Percentiles rank a stretch among this genome's conserved stretches.
These are phyloP conservation scores for Backusella australiensis DNA, from an alignment of 192 early-diverging fungal species.

Conservation along the genomic window DNA sequence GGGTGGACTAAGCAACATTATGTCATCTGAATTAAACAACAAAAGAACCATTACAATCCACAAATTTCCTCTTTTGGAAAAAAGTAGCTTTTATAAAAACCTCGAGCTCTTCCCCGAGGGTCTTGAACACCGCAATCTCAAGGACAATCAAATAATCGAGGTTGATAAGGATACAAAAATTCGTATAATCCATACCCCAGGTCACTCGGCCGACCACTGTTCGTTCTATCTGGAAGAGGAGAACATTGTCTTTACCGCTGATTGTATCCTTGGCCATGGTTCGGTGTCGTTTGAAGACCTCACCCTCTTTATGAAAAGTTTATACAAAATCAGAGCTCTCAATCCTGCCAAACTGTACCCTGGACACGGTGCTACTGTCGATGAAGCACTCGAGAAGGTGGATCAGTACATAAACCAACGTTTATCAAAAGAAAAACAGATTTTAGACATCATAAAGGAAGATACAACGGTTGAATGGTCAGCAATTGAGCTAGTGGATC, in stretches of 20 bases:
- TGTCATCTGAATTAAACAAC: conserved; percentile 25
- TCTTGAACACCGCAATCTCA: conserved; percentile 17
- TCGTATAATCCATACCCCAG: conserved; percentile 70
- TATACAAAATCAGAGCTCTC: conserved; percentile 49
- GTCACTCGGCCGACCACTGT: conserved; percentile 78
- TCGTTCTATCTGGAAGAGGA: conserved; percentile 68
- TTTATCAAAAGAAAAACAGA: conserved; percentile 69
- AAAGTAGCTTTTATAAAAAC: neutral
- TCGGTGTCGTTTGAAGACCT: conserved; percentile 76
- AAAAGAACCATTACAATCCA: conserved; percentile 18
- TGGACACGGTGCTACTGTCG: conserved; percentile 74
- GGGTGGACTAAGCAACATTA: conserved; percentile 49
- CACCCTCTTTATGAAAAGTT: conserved; percentile 63
- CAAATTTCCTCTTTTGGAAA: conserved; percentile 9
- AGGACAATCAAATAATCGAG: conserved; percentile 61
- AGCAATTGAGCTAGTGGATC: neutral
- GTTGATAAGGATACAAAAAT: conserved; percentile 56
- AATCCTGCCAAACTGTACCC: conserved; percentile 48
- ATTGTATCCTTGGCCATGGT: conserved; percentile 84
- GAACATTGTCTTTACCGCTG: conserved; percentile 69
- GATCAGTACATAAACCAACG: conserved; percentile 80
- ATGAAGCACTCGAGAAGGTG: conserved; percentile 60
- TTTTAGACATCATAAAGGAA: conserved; percentile 41
- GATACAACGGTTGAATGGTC: neutral
- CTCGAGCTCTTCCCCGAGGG: conserved; percentile 27